Evolutionary conservation across 345 rosid species (phyloP), one percentile per base, ranked within the genome.

Genomic region (Murraya paniculata): DNA sequence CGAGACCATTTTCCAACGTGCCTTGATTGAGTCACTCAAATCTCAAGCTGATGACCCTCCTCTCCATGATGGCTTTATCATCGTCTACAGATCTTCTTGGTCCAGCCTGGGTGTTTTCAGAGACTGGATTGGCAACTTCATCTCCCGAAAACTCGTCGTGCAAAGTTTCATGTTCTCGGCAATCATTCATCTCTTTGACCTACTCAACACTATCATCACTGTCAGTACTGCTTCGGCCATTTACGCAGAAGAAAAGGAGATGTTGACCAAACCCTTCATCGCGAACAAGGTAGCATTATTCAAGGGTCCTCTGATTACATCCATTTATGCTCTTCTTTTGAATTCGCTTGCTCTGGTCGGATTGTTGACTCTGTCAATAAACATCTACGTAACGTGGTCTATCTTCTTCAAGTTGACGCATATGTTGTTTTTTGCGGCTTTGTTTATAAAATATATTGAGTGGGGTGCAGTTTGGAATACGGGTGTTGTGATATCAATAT

Each of bases 221-320:
- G 82, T 86, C 39, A 45, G 74, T 59, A 62, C 80, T 65, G 76
- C 85, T 8, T 86, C 86, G 4, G 60, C 24, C 3, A 67, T 84
- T 27, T 85, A 87, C 25, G 31, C 68, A 24, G 68, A 55, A 39
- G 81, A 77, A 53, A 77, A 64, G 36, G 79, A 71, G 0, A 24
- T 75, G 65, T 58, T 79, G 6, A 31, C 9, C 33, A 81, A 38
- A 50, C 55, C 81, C 8, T 13, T 75, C 21, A 65, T 76, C 11
- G 64, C 53, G 39, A 68, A 78, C 8, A 74, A 59, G 57, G 66
- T 64, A 25, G 80, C 84, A 16, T 50, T 50, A 50, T 50, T 83
- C n/a, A 55, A 25, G 69, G 88, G 90, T 36, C 87, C 88, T 48
- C 57, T 87, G 31, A 68, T 88, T 19, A 86, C 91, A 48, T 88